phyloP scores from a whole-genome alignment of 805 yeast species.

The Candida nitratophila region DNA sequence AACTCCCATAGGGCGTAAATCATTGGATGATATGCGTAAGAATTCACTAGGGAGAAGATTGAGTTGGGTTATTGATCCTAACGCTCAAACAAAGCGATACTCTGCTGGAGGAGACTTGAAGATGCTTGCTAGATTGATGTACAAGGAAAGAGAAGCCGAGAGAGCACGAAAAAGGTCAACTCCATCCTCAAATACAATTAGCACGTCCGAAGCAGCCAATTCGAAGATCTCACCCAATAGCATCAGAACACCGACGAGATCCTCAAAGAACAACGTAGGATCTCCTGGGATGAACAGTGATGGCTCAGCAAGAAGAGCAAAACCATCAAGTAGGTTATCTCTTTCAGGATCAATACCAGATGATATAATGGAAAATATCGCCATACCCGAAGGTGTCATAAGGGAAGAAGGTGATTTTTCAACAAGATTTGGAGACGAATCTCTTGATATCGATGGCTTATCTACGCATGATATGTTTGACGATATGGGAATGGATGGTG shows the following conservation, averaged over 20 bases:
- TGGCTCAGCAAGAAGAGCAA: conserved; percentile 10
- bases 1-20: conserved; percentile 6
- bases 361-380: conserved; percentile 21
- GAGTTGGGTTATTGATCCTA: neutral
- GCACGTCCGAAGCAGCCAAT: too few species aligned
- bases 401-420: conserved; percentile 22
- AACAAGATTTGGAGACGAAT: conserved; percentile 5
- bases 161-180: conserved; percentile 9
- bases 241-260: neutral
- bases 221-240: neutral
- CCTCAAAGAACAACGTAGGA: too few species aligned
- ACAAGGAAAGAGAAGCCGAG: conserved; percentile 15
- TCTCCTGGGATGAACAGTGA: too few species aligned
- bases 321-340: conserved; percentile 18
- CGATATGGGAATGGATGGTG: neutral
- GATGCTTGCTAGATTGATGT: conserved; percentile 23
- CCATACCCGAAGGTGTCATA: conserved; percentile 27
- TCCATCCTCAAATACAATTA: neutral
- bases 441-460: neutral
- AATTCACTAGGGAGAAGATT: neutral
- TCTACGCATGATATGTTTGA: neutral
- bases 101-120: conserved; percentile 26
- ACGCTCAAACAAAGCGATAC: conserved; percentile 14
- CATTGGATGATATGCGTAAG: neutral
- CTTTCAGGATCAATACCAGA: conserved; percentile 16